Evolutionary conservation across 257 asterid genomes (phyloP).

Genomic region (Solanum tarapatanum): DNA sequence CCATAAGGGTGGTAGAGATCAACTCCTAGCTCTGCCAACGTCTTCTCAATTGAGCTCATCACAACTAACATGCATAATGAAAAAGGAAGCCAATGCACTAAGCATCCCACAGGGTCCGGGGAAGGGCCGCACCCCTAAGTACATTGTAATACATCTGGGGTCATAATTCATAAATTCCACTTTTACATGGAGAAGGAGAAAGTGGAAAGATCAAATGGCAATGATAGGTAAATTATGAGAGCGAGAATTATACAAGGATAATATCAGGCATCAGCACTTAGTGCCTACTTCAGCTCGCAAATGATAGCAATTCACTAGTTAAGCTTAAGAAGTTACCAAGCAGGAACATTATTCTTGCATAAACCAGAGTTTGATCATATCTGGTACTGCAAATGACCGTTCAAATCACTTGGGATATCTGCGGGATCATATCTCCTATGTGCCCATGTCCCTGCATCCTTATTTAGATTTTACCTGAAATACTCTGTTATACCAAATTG

Average conservation of each 20-base stretch:
- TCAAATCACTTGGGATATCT: neutral
- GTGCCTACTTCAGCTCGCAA: neutral
- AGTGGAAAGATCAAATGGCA: neutral
- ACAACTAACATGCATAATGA: too few species aligned
- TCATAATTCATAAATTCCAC: neutral
- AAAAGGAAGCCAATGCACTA: neutral
- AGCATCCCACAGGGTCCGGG: neutral
- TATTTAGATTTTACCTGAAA: conserved; percentile 21
- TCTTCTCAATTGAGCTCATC: too few species aligned
- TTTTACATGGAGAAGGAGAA: neutral
- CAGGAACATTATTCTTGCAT: neutral
- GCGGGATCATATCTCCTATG: neutral
- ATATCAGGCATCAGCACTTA: neutral
- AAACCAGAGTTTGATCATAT: neutral
- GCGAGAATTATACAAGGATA: neutral
- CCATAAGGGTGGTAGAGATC: too few species aligned
- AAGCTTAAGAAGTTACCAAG: neutral
- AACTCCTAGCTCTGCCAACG: too few species aligned
- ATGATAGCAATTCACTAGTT: neutral
- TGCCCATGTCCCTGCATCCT: neutral
- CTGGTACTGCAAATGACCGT: neutral
- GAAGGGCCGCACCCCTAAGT: neutral
- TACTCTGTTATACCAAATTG: conserved; percentile 51
- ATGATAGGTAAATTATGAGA: neutral
- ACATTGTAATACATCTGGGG: neutral